Evolutionary conservation across 2,329 filamentous ascomycete species (phyloP), one percentile per base, ranked within the genome.

Genomic region (Seiridium unicorne): DNA sequence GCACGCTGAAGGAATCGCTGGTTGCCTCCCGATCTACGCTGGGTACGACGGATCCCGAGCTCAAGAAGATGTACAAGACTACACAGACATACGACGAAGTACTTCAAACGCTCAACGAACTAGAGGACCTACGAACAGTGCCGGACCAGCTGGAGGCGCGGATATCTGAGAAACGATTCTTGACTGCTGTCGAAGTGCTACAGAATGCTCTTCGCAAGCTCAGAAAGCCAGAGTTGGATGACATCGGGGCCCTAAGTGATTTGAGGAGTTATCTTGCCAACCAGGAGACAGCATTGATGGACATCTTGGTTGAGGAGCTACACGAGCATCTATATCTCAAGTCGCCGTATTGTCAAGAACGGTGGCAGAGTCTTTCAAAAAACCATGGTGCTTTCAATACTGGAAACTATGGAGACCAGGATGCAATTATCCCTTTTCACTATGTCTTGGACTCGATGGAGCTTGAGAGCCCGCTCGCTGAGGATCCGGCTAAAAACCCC

Each of bases 241-340:
- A 90, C 42, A 97, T 99, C 65, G 93, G 93, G 1, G 94, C 93
- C 6, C 79, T 99, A 68, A 88, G 86, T 60, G 95, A 99, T 67
- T 77, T 99, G 65, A 86, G 92, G 60, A 88, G 88, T 68, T 98
- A 98, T 70, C 86, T 99, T 60, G 88, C 88, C 61, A 98, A 97
- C 70, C 96, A 99, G 72, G 95, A 99, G 77, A 91, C 89, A 35
- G 86, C 92, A 0, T 78, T 99, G 64, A 94, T 94, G 70, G 95
- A 99, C 70, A 98, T 98, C 57, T 74, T 99, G 59, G 88, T 98
- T n/a, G 95, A 99, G 73, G 95, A 99, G 74, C 81, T 99, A 40
- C 95, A 99, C 72, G 95, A 96, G 72, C 95, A 99, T 76, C 82
- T 99, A 3, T 99, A 99, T 72, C 86, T 99, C 44, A 98, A 98